Evolutionary conservation across 2,329 filamentous ascomycete species (phyloP).

Genomic region (Beauveria pseudobassiana): DNA sequence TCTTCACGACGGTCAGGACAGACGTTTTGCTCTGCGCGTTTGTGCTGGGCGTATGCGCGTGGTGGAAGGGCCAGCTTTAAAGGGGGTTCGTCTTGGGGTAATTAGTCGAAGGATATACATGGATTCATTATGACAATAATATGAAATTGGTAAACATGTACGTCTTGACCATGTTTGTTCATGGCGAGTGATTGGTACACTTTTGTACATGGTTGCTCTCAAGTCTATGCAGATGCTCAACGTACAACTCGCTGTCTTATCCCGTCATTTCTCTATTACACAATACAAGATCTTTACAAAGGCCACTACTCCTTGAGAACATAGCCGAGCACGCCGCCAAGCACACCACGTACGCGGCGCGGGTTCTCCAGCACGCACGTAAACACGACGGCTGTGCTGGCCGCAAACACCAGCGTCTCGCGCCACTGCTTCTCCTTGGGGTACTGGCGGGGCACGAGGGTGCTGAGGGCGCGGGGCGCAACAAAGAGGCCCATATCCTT

Average conservation of each 20-base stretch:
- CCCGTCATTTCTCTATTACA: not conserved
- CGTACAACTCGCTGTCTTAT: not conserved
- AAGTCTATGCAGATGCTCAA: not conserved
- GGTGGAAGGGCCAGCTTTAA: slow-evolving; percentile 26
- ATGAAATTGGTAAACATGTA: not conserved
- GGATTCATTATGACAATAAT: not conserved
- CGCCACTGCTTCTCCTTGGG: slow-evolving; percentile 53
- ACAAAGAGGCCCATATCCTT: slow-evolving; percentile 78
- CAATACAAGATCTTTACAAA: not conserved
- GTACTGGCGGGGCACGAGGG: slow-evolving; percentile 66
- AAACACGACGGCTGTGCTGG: slow-evolving; percentile 63
- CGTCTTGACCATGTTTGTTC: not conserved
- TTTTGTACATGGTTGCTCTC: not conserved
- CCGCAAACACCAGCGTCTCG: slow-evolving; percentile 58
- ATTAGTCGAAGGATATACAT: not conserved
- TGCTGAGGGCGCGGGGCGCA: slow-evolving; percentile 68
- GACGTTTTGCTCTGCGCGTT: slow-evolving; percentile 74
- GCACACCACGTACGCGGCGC: slow-evolving; percentile 56
- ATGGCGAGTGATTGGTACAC: not conserved
- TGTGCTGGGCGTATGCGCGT: slow-evolving; percentile 55
- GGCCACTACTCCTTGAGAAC: slow-evolving; percentile 31
- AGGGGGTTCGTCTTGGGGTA: not conserved
- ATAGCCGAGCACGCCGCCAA: slow-evolving; percentile 52
- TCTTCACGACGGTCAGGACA: slow-evolving; percentile 62
- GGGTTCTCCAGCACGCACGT: slow-evolving; percentile 58